Evolutionary conservation across 768 basidiomycete species (phyloP), one percentile per base, ranked within the genome.

Genomic region (Naganishia antarctica): DNA sequence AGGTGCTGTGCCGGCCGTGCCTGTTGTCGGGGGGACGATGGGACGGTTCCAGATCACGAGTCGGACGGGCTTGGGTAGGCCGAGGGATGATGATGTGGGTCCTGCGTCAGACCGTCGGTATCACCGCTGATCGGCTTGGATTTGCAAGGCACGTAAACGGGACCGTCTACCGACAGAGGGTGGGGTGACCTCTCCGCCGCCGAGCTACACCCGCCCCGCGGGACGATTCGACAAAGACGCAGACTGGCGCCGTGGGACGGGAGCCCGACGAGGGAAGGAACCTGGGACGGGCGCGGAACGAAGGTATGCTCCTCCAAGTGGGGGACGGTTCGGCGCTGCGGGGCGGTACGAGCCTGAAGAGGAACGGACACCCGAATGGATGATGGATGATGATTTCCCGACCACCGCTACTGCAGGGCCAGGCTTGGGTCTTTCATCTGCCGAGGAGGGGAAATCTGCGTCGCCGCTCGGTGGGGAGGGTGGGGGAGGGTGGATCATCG

Each of bases 361-460:
- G 31, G 49, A 51, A 51, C 26, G 49, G 18, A 51, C 49, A 21
- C 49, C 49, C 26, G 49, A 51, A 31, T 51, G 49, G 49, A 51
- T 51, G 49, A 34, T 51, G 29, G 49, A 51, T 31, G 49, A 51
- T 34, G 49, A 31, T 31, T 51, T 51, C 49, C 31, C 49, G 18
- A 31, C 49, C 3, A 16, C 3, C 18, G 6, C 49, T 16, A 15
- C 49, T 37, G 8, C 34, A 7, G 34, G 34, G 49, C 49, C 21
- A 7, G 49, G 49, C 16, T 31, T 51, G 26, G 49, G n/a, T n/a
- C n/a, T n/a, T n/a, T n/a, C n/a, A n/a, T n/a, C n/a, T n/a, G n/a
- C n/a, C n/a, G n/a, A n/a, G n/a, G n/a, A n/a, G 15, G 26, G 49
- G 12, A 11, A 16, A 51, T 51, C 6, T 7, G 21, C 31, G 29